phyloP scores from a whole-genome alignment of 2,329 filamentous ascomycete genomes.

The Trichoderma arundinaceum region DNA sequence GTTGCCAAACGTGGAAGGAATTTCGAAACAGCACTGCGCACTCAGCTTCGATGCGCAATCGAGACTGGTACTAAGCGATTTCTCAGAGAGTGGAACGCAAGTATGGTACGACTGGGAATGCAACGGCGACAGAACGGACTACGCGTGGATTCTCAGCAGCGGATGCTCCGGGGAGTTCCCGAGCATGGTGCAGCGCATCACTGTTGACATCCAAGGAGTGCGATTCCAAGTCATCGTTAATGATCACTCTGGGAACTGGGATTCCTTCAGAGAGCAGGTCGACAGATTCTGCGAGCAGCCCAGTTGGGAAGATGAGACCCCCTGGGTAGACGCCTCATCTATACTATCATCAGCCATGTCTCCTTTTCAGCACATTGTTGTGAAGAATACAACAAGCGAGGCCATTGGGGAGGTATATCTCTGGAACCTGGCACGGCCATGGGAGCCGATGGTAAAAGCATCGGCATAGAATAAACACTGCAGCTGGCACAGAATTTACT shows the following conservation, averaged over 20 bases:
- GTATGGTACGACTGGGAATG: constrained; percentile 52
- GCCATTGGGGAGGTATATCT: constrained; percentile 47
- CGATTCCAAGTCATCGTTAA: constrained; percentile 50
- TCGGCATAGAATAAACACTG: constrained; percentile 37
- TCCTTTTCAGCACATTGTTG: constrained; percentile 46
- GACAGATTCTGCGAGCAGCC: constrained; percentile 44
- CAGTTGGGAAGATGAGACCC: constrained; percentile 37
- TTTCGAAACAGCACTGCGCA: constrained; percentile 47
- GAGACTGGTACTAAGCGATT: constrained; percentile 48
- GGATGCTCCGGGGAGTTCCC: constrained; percentile 46
- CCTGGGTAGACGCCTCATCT: constrained; percentile 40
- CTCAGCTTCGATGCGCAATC: constrained; percentile 48
- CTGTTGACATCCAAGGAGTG: constrained; percentile 48
- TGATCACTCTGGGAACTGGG: constrained; percentile 43
- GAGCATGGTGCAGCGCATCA: constrained; percentile 43
- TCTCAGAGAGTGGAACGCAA: constrained; percentile 47
- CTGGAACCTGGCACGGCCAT: constrained; percentile 50
- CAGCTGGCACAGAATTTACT: background rate
- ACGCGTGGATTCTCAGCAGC: constrained; percentile 46
- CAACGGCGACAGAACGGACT: constrained; percentile 45
- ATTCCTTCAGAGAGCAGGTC: constrained; percentile 44
- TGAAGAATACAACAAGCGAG: constrained; percentile 45
- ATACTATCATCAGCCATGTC: constrained; percentile 30
- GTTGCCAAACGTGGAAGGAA: constrained; percentile 44
- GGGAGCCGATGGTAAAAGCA: constrained; percentile 53